phyloP scores from a whole-genome alignment of 179 eudicot species.

The Amaranthus tricolor region DNA sequence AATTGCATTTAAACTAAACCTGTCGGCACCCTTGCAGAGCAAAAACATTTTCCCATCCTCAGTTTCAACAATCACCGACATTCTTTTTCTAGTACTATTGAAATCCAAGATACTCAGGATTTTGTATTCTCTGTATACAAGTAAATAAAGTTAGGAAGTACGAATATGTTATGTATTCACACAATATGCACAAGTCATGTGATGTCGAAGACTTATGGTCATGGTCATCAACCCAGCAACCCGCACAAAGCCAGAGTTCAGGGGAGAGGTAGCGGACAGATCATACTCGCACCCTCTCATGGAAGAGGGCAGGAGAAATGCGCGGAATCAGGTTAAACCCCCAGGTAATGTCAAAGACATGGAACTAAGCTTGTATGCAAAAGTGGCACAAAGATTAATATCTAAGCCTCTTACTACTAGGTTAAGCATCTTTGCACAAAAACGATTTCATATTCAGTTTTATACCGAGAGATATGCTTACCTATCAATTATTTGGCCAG shows the following conservation, averaged over 20 bases:
- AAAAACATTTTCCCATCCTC: slow-evolving; percentile 62
- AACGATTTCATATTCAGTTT: neutral
- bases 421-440: neutral
- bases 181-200: neutral
- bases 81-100: slow-evolving; percentile 64
- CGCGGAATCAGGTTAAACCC: too few species aligned
- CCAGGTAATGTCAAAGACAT: too few species aligned
- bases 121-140: slow-evolving; percentile 36
- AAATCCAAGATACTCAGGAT: slow-evolving; percentile 63
- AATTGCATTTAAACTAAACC: slow-evolving; percentile 36
- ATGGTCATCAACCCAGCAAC: too few species aligned
- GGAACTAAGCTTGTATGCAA: neutral
- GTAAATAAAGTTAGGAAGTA: slow-evolving; percentile 7
- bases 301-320: too few species aligned
- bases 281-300: too few species aligned
- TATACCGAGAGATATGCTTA: slow-evolving; percentile 26
- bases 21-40: slow-evolving; percentile 93
- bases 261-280: too few species aligned
- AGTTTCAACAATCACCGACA: slow-evolving; percentile 67
- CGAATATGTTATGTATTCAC: neutral
- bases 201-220: neutral
- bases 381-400: neutral
- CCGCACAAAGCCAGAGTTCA: too few species aligned
- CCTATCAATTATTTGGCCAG: slow-evolving; percentile 64
- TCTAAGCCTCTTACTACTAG: too few species aligned